Percentiles rank a stretch among this genome's conserved stretches.
Conservation (phyloP, 2,329 filamentous ascomycete genomes). For the Chlorencoelia australis region DNA sequence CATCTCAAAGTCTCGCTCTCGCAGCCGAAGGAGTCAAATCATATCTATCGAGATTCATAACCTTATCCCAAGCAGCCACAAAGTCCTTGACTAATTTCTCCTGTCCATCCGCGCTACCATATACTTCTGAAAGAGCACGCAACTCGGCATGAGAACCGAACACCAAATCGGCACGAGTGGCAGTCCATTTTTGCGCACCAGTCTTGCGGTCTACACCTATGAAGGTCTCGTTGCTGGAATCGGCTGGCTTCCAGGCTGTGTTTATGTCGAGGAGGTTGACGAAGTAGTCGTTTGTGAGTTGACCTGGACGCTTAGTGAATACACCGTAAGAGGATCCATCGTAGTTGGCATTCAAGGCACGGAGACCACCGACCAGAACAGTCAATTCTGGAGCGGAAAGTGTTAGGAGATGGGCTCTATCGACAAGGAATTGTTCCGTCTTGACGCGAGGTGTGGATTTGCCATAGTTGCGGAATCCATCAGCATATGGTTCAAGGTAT, state of each 20-base stretch:
- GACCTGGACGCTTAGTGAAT: slow-evolving; percentile 56
- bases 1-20: background rate
- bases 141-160: slow-evolving; percentile 68
- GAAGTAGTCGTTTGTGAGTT: slow-evolving; percentile 73
- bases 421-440: slow-evolving; percentile 61
- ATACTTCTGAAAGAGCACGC: slow-evolving; percentile 60
- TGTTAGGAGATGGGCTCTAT: slow-evolving; percentile 60
- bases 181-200: slow-evolving; percentile 58
- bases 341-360: slow-evolving; percentile 59
- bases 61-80: slow-evolving; percentile 61
- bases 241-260: slow-evolving; percentile 60
- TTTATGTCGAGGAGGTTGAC: slow-evolving; percentile 63
- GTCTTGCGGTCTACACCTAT: slow-evolving; percentile 56
- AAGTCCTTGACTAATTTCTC: slow-evolving; percentile 65
- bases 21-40: slow-evolving; percentile 31
- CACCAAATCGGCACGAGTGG: slow-evolving; percentile 57
- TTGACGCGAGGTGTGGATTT: slow-evolving; percentile 47
- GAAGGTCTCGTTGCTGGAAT: slow-evolving; percentile 45
- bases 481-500: slow-evolving; percentile 58
- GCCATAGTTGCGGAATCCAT: slow-evolving; percentile 75
- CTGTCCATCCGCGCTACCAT: slow-evolving; percentile 47
- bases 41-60: slow-evolving; percentile 64
- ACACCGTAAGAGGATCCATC: slow-evolving; percentile 59
- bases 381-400: slow-evolving; percentile 63
- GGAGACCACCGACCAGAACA: slow-evolving; percentile 62